These are phyloP conservation scores for Cutaneotrichosporon cutaneum DNA, from an alignment of 1,284 basidiomycete species.

Conservation along the genomic window DNA sequence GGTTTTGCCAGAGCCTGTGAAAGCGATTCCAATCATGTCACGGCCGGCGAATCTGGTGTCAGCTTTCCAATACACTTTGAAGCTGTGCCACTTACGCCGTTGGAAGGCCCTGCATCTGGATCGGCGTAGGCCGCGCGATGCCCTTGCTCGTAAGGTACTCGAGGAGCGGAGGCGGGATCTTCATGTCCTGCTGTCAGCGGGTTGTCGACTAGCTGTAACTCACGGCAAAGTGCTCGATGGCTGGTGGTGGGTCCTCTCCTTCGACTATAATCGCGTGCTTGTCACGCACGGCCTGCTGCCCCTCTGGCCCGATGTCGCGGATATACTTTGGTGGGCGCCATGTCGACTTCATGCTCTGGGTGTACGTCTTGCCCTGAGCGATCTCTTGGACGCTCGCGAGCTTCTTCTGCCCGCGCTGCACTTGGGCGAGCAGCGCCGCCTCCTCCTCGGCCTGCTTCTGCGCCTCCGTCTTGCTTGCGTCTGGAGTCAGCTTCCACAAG, in stretches of 20 bases:
- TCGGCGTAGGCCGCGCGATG: conserved; percentile 86
- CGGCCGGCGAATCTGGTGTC: conserved; percentile 72
- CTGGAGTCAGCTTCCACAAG: conserved; percentile 53
- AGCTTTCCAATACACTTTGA: not conserved
- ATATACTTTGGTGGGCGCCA: conserved; percentile 89
- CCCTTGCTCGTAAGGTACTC: conserved; percentile 78
- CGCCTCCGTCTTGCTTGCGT: conserved; percentile 77
- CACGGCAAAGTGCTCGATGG: conserved; percentile 85
- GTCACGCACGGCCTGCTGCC: conserved; percentile 75
- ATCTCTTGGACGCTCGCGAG: conserved; percentile 89
- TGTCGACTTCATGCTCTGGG: conserved; percentile 79
- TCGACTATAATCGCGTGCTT: conserved; percentile 90
- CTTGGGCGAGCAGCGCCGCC: conserved; percentile 84
- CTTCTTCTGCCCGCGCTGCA: conserved; percentile 79
- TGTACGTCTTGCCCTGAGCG: conserved; percentile 88
- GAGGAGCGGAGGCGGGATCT: conserved; percentile 81
- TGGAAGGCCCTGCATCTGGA: conserved; percentile 95
- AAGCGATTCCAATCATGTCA: conserved; percentile 93
- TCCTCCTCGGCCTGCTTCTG: conserved; percentile 86
- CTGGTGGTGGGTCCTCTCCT: conserved; percentile 84
- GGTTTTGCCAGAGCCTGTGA: conserved; percentile 90
- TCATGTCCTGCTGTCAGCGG: conserved; percentile 75
- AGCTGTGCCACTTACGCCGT: conserved; percentile 66
- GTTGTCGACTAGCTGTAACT: conserved; percentile 31
- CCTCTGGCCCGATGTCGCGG: conserved; percentile 65